Percentiles rank a stretch among this genome's conserved stretches.
Evolutionary conservation across 805 yeast species (phyloP).

Genomic region (Sugiyamaella americana): DNA sequence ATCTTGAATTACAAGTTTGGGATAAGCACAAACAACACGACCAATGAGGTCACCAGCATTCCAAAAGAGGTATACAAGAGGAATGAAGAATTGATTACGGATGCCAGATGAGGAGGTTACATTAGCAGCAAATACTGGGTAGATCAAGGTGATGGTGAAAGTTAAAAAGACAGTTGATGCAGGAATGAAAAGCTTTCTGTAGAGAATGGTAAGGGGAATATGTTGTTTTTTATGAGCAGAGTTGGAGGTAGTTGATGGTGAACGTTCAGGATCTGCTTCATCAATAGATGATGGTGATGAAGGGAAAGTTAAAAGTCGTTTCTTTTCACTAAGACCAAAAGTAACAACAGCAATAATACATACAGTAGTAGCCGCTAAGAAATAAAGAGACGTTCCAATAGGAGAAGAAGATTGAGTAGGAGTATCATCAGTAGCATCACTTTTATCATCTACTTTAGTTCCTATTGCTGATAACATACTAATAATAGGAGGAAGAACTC

Average conservation of each 20-base stretch:
- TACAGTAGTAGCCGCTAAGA: slow-evolving; percentile 46
- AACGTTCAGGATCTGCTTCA: slow-evolving; percentile 9
- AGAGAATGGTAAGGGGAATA: slow-evolving; percentile 56
- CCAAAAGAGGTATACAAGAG: slow-evolving; percentile 80
- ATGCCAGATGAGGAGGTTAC: slow-evolving; percentile 46
- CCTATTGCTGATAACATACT: slow-evolving; percentile 41
- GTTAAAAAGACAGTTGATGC: slow-evolving; percentile 67
- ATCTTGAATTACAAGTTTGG: slow-evolving; percentile 37
- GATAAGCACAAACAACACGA: slow-evolving; percentile 56
- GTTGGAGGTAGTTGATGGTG: not conserved
- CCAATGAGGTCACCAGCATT: slow-evolving; percentile 84
- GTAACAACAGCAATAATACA: slow-evolving; percentile 39
- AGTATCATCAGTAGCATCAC: not conserved
- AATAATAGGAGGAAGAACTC: slow-evolving; percentile 80
- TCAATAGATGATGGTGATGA: not conserved
- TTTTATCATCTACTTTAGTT: not conserved
- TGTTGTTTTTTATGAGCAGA: slow-evolving; percentile 24
- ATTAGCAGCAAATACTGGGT: slow-evolving; percentile 85
- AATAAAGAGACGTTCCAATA: slow-evolving; percentile 33
- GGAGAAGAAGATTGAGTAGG: slow-evolving; percentile 6
- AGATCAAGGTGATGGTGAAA: slow-evolving; percentile 66
- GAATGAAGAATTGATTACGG: slow-evolving; percentile 45
- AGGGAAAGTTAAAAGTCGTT: not conserved
- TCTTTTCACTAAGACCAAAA: slow-evolving; percentile 22
- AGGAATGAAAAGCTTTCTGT: slow-evolving; percentile 56